These are phyloP conservation scores for Monoraphidium neglectum DNA, from an alignment of 139 green algal species.

Conservation along the genomic window DNA sequence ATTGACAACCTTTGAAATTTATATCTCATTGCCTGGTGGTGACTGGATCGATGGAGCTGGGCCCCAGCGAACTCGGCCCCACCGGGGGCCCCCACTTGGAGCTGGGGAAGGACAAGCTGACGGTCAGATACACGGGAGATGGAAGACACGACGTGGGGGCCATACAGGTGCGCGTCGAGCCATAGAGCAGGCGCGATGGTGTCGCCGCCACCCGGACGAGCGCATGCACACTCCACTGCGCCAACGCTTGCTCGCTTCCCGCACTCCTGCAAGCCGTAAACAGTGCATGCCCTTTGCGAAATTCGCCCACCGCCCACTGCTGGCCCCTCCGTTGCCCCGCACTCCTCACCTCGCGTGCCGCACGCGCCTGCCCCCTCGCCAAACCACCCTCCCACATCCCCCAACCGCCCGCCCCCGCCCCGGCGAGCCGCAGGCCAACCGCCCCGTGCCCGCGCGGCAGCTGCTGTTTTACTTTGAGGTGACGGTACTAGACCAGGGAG, in stretches of 20 bases:
- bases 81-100: conserved; percentile 54
- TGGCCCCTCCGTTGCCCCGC: background rate
- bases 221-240: background rate
- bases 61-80: background rate
- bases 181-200: background rate
- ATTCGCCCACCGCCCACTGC: too few relatives aligned
- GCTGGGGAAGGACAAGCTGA: conserved; percentile 75
- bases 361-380: background rate
- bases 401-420: too few relatives aligned
- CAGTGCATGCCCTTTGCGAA: too few relatives aligned
- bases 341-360: background rate
- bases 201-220: background rate
- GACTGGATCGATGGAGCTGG: too few relatives aligned
- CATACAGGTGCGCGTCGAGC: conserved; percentile 39
- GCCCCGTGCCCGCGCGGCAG: conserved; percentile 54
- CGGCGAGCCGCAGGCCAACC: conserved; percentile 61
- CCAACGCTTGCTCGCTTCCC: background rate
- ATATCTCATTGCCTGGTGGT: too few relatives aligned
- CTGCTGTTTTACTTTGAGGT: conserved; percentile 90
- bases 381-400: too few relatives aligned
- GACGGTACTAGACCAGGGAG: conserved; percentile 64
- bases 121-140: conserved; percentile 67
- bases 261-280: too few relatives aligned
- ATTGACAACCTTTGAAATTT: too few relatives aligned
- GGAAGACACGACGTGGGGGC: conserved; percentile 67